Percentiles rank a stretch among this genome's conserved stretches.
These are phyloP conservation scores for Fraxinus americana DNA, from an alignment of 257 asterid species.

Conservation along the genomic window DNA sequence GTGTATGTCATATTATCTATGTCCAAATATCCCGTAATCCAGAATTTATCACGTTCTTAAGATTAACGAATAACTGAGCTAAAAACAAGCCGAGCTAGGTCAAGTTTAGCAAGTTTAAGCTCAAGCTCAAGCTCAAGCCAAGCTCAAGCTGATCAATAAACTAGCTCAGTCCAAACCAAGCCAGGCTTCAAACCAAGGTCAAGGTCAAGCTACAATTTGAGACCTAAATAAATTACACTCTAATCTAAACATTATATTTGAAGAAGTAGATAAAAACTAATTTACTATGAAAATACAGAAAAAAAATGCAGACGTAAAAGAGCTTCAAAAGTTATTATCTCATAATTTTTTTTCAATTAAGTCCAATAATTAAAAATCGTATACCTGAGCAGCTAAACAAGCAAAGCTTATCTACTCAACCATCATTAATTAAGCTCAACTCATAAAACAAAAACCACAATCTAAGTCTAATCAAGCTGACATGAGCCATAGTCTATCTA, in stretches of 20 bases:
- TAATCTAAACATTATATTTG: too few relatives aligned
- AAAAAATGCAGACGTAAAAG: too few relatives aligned
- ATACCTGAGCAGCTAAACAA: too few relatives aligned
- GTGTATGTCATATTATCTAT: not conserved
- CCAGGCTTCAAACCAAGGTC: not conserved
- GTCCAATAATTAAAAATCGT: too few relatives aligned
- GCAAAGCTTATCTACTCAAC: not conserved
- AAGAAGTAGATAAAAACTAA: too few relatives aligned
- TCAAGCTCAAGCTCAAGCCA: too few relatives aligned
- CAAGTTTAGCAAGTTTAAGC: not conserved
- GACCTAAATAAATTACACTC: too few relatives aligned
- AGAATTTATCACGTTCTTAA: not conserved
- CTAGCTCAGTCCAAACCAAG: not conserved
- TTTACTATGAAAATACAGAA: too few relatives aligned
- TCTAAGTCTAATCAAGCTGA: not conserved
- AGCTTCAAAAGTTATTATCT: too few relatives aligned
- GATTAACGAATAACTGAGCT: not conserved
- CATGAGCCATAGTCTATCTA: not conserved
- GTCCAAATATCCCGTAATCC: not conserved
- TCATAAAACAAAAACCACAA: not conserved
- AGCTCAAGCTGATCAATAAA: not conserved
- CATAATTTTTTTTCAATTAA: too few relatives aligned
- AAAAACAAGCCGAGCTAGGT: not conserved
- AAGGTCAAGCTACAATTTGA: too few relatives aligned
- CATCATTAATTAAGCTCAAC: not conserved